Conservation (phyloP, 2,329 filamentous ascomycete genomes). For the Colletotrichum orchidophilum region DNA sequence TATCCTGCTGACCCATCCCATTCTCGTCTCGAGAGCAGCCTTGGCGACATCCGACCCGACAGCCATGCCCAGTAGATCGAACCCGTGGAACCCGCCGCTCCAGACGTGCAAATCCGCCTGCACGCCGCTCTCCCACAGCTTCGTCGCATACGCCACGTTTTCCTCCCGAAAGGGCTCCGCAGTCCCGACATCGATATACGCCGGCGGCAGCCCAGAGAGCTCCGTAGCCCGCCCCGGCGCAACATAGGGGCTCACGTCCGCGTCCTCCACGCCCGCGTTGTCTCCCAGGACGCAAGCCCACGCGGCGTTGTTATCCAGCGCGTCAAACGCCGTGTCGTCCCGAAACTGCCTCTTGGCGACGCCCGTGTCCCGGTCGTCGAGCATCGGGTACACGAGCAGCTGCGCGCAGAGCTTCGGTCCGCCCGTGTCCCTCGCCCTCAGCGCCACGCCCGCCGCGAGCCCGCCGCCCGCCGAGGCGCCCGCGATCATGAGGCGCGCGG, state of each 20-base stretch:
- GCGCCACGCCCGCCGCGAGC: slow-evolving; percentile 48
- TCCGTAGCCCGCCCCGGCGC: slow-evolving; percentile 47
- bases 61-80: slow-evolving; percentile 40
- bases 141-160: slow-evolving; percentile 40
- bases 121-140: slow-evolving; percentile 52
- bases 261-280: slow-evolving; percentile 38
- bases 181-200: slow-evolving; percentile 54
- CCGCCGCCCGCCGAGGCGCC: slow-evolving; percentile 55
- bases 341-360: slow-evolving; percentile 42
- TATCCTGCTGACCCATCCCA: slow-evolving; percentile 23
- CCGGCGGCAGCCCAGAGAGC: slow-evolving; percentile 50
- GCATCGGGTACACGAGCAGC: slow-evolving; percentile 57
- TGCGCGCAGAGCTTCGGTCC: slow-evolving; percentile 47
- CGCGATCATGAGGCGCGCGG: slow-evolving; percentile 48
- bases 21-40: slow-evolving; percentile 24
- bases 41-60: slow-evolving; percentile 11
- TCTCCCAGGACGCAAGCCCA: slow-evolving; percentile 53
- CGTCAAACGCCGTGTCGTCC: slow-evolving; percentile 37
- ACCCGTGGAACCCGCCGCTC: slow-evolving; percentile 51
- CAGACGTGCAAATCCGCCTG: slow-evolving; percentile 54
- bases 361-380: slow-evolving; percentile 52
- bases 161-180: slow-evolving; percentile 49
- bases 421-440: slow-evolving; percentile 48
- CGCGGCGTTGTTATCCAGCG: slow-evolving; percentile 49
- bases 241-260: slow-evolving; percentile 45